Conservation (phyloP, 2,329 filamentous ascomycete genomes). For the Didymosphaeria variabile region DNA sequence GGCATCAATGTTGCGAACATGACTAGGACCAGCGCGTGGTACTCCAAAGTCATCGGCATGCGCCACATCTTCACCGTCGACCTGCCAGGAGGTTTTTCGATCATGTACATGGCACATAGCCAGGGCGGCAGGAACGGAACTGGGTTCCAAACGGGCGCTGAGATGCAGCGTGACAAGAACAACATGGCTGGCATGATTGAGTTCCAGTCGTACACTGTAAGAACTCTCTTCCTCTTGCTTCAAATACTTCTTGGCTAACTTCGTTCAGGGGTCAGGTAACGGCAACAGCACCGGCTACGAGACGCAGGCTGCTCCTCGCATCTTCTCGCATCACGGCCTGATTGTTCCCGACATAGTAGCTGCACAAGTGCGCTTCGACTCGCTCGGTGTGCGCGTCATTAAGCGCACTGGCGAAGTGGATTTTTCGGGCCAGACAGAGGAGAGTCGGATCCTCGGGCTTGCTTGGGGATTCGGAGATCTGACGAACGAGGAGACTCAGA, state of each 20-base stretch:
- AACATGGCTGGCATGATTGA: slow-evolving; percentile 47
- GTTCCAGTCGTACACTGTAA: slow-evolving; percentile 26
- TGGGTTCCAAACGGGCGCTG: slow-evolving; percentile 47
- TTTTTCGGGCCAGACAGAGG: slow-evolving; percentile 15
- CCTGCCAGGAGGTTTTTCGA: slow-evolving; percentile 36
- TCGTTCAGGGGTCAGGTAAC: neutral
- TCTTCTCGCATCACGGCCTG: slow-evolving; percentile 49
- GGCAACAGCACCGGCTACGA: slow-evolving; percentile 2
- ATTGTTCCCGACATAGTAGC: slow-evolving; percentile 46
- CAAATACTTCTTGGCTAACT: neutral
- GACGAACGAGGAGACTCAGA: slow-evolving; percentile 15
- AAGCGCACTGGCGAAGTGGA: slow-evolving; percentile 36
- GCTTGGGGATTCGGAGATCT: slow-evolving; percentile 19
- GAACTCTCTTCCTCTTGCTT: neutral
- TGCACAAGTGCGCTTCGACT: slow-evolving; percentile 38
- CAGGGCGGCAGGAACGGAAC: slow-evolving; percentile 52
- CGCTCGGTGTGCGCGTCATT: slow-evolving; percentile 29
- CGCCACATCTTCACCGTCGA: slow-evolving; percentile 48
- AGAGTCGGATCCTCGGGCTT: slow-evolving; percentile 13
- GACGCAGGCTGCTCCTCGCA: slow-evolving; percentile 32
- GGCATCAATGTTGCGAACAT: slow-evolving; percentile 45
- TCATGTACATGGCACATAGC: slow-evolving; percentile 50
- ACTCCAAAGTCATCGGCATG: slow-evolving; percentile 47
- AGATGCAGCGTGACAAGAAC: slow-evolving; percentile 48
- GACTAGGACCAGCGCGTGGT: slow-evolving; percentile 45